Conservation (phyloP, 345 rosid species). For the Iberis pinnata region DNA sequence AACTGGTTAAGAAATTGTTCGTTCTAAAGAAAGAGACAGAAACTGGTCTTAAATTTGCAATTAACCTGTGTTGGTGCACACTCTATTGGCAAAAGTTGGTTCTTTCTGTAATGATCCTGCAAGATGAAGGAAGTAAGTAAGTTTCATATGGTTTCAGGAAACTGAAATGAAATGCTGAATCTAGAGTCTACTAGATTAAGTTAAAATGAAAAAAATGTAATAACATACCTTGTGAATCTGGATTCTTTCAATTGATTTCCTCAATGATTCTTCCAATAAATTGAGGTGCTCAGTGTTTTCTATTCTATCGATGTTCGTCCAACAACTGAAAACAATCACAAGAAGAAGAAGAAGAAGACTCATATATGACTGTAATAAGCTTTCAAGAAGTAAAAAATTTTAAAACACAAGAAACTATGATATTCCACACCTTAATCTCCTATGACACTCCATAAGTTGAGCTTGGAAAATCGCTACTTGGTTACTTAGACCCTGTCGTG, state of each 20-base stretch:
- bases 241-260: constrained; percentile 51
- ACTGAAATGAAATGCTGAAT: constrained; percentile 5
- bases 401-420: constrained; percentile 16
- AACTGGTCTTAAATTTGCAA: background rate
- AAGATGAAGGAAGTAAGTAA: constrained; percentile 17
- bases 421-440: constrained; percentile 62
- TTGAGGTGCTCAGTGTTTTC: constrained; percentile 54
- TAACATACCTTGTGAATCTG: constrained; percentile 48
- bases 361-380: background rate
- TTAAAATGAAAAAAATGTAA: constrained; percentile 2
- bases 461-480: constrained; percentile 51
- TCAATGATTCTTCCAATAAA: constrained; percentile 73
- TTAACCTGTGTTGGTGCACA: constrained; percentile 54
- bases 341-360: background rate
- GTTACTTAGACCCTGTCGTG: constrained; percentile 53
- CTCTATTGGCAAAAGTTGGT: constrained; percentile 51
- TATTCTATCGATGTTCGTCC: constrained; percentile 63
- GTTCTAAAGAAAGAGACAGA: background rate
- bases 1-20: constrained; percentile 4
- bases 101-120: constrained; percentile 59
- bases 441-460: constrained; percentile 57
- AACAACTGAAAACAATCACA: constrained; percentile 47
- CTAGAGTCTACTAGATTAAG: background rate
- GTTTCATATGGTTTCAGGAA: background rate
- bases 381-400: background rate